Percentiles rank a stretch among this genome's conserved stretches.
These are phyloP conservation scores for Plasmodium gallinaceum DNA, from an alignment of 169 alveolate genomes.

Conservation along the genomic window DNA sequence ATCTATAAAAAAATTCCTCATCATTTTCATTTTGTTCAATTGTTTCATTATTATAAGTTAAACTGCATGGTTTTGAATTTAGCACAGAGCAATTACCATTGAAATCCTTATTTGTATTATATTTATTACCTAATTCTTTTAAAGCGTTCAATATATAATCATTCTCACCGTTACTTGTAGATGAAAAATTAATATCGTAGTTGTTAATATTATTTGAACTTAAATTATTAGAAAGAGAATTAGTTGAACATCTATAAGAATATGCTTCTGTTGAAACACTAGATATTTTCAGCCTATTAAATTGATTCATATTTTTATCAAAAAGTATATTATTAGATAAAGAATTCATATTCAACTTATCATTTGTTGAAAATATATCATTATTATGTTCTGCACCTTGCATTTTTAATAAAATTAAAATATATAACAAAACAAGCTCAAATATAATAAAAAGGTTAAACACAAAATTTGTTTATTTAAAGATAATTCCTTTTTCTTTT, in stretches of 20 bases:
- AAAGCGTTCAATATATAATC: not conserved
- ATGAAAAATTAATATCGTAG: not conserved
- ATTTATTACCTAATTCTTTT: not conserved
- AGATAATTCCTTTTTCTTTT: no score
- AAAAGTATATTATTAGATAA: not conserved
- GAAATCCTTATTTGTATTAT: not conserved
- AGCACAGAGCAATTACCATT: not conserved
- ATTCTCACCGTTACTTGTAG: not conserved
- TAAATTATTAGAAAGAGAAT: not conserved
- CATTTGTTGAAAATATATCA: no score
- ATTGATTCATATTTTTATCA: not conserved
- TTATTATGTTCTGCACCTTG: no score
- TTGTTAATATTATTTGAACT: not conserved
- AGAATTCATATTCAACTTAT: no score
- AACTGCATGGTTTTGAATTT: not conserved
- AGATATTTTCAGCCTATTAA: slow-evolving; percentile 1
- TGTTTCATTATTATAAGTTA: no score
- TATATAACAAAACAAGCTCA: no score
- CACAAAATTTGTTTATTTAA: no score
- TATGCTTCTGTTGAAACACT: slow-evolving; percentile 26
- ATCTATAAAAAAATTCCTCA: no score
- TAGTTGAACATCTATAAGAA: slow-evolving; percentile 1
- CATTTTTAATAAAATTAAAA: no score
- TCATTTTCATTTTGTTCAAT: no score
- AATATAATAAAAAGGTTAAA: no score